Evolutionary conservation across 345 rosid species (phyloP).

Genomic region (Eutrema heterophyllum): DNA sequence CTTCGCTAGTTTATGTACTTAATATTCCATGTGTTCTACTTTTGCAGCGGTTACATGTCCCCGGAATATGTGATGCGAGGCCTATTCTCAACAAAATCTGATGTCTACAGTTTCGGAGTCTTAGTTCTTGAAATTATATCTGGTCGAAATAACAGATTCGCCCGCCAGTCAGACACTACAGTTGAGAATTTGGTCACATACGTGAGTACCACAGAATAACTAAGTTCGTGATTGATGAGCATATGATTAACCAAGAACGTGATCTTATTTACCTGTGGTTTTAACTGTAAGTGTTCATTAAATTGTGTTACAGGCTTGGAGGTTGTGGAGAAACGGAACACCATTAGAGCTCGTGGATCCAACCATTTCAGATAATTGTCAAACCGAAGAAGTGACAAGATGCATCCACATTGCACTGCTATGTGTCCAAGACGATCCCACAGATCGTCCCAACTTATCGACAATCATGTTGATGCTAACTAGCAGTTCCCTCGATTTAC

Average conservation of each 20-base stretch:
- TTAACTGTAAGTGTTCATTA: background rate
- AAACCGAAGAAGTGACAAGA: background rate
- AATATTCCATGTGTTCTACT: background rate
- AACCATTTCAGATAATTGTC: background rate
- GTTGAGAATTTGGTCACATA: slow-evolving; percentile 16
- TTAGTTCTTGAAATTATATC: background rate
- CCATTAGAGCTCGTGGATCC: background rate
- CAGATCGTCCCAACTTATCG: background rate
- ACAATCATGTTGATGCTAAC: background rate
- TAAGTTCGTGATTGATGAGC: background rate
- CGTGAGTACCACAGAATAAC: slow-evolving; percentile 15
- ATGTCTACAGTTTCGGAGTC: background rate
- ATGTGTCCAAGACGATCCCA: slow-evolving; percentile 10
- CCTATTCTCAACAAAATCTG: background rate
- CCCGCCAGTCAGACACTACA: background rate
- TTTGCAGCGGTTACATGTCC: background rate
- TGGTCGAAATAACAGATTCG: background rate
- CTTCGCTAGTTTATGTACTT: background rate
- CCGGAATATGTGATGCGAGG: background rate
- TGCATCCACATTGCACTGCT: background rate
- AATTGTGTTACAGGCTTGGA: background rate
- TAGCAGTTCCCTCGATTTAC: background rate
- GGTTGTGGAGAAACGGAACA: background rate
- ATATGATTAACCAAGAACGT: background rate
- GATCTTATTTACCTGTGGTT: background rate